Conservation (phyloP, 2,329 filamentous ascomycete genomes). For the Stemphylium beticola region DNA sequence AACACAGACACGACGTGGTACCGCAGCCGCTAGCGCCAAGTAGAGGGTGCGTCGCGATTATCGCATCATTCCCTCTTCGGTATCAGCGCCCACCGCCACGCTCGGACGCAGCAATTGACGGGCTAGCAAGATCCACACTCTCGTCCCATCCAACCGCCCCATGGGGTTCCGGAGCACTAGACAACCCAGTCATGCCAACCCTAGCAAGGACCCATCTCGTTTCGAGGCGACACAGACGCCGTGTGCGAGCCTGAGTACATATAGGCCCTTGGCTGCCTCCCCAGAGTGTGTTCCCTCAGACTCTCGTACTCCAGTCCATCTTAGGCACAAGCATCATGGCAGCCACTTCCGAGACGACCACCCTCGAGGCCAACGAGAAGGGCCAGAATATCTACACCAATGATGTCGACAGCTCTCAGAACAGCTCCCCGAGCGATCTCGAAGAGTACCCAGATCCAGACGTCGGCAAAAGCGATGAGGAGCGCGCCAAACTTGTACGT, state of each 20-base stretch:
- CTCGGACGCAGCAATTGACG: slow-evolving; percentile 29
- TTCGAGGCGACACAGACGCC: slow-evolving; percentile 14
- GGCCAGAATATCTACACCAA: slow-evolving; percentile 28
- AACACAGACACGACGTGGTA: slow-evolving; percentile 30
- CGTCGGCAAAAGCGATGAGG: slow-evolving; percentile 41
- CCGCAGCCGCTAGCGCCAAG: slow-evolving; percentile 27
- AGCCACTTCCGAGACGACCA: slow-evolving; percentile 35
- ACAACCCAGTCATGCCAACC: slow-evolving; percentile 25
- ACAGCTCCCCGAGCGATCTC: slow-evolving; percentile 31
- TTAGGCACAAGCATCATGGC: slow-evolving; percentile 34
- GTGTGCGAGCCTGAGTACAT: slow-evolving; percentile 32
- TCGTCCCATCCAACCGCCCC: slow-evolving; percentile 45
- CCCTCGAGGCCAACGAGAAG: slow-evolving; percentile 33
- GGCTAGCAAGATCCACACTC: slow-evolving; percentile 37
- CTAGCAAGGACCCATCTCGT: slow-evolving; percentile 10
- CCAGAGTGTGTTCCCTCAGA: slow-evolving; percentile 21
- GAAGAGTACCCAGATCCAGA: slow-evolving; percentile 47
- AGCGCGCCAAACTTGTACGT: slow-evolving; percentile 42
- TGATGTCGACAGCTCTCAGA: slow-evolving; percentile 36
- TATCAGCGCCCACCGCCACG: slow-evolving; percentile 31
- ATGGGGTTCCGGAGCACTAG: slow-evolving; percentile 39
- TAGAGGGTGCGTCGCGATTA: slow-evolving; percentile 4
- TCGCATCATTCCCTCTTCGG: slow-evolving; percentile 9
- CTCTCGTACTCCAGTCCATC: slow-evolving; percentile 22
- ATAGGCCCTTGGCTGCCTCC: slow-evolving; percentile 35